phyloP scores from a whole-genome alignment of 2,329 filamentous ascomycete species.

The Truncatella angustata region DNA sequence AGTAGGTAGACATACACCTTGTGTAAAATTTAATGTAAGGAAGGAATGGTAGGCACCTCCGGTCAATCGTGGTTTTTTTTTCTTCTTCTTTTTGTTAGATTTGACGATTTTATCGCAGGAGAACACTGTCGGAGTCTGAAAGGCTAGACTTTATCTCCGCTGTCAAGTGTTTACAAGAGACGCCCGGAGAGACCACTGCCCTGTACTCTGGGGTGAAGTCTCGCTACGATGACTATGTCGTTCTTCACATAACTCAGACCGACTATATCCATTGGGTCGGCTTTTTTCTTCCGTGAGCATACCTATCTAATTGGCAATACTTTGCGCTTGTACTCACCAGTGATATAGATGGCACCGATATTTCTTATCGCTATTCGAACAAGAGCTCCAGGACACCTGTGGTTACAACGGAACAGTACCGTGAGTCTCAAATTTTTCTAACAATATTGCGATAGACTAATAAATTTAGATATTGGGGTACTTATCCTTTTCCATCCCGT shows the following conservation, averaged over 20 bases:
- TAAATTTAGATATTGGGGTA: constrained; percentile 8
- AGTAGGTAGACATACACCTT: no score
- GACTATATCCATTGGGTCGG: constrained; percentile 37
- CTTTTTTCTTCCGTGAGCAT: constrained; percentile 8
- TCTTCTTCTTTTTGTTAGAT: no score
- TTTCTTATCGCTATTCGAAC: constrained; percentile 15
- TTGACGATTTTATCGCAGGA: no score
- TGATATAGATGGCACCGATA: constrained; percentile 15
- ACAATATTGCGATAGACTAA: not conserved
- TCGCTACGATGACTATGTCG: constrained; percentile 46
- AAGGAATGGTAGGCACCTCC: no score
- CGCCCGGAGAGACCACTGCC: constrained; percentile 26
- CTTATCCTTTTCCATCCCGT: not conserved
- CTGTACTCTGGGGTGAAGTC: constrained; percentile 33
- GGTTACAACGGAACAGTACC: constrained; percentile 14
- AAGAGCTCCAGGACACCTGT: constrained; percentile 11
- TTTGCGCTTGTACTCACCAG: not conserved
- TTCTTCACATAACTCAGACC: no score
- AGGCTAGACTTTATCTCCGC: constrained; percentile 36
- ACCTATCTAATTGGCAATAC: not conserved
- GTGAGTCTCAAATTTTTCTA: not conserved
- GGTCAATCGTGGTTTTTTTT: no score
- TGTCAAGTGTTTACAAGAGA: constrained; percentile 35
- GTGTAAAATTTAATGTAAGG: no score
- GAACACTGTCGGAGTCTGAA: no score